Evolutionary conservation across 2,329 filamentous ascomycete species (phyloP), one percentile per base, ranked within the genome.

Genomic region (Colletotrichum navitas): DNA sequence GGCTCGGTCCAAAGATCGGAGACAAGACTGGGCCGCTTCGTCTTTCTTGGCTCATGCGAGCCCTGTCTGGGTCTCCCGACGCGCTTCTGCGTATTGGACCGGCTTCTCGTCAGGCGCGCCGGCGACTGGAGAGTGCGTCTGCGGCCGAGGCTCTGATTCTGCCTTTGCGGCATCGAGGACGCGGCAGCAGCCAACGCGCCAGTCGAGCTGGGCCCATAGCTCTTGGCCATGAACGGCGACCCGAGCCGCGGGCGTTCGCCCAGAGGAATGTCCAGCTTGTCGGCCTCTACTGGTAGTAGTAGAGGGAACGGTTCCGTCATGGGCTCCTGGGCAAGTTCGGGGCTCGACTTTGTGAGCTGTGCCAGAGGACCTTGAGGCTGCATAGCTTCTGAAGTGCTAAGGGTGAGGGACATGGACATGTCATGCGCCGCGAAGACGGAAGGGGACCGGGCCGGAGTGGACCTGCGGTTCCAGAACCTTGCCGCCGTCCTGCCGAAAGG

Each of bases 341-440:
- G 74, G 5, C 77, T 79, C 3, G 86, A 86, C 65, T 81, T 81
- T n/a, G 88, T 86, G 52, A 92, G 83, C 74, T 88, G 87, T 2
- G 90, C 89, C 66, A 92, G 76, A 12, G 89, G 88, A 3, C 89
- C 90, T 64, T 88, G 82, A 0, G 86, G 87, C 74, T 91, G 87
- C 90, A 92, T 92, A 2, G 86, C 86, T 52, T 91, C 88, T 1
- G 90, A 86, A 1, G 90, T 92, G 80, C 88, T 90, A 39, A 91
- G 81, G 1, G 86, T 84, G 63, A 92, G 83, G 14, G 90, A 92
- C 76, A 91, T 81, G 52, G 86, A 85, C 85, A 92, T 90, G 73
- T 91, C 90, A 51, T 87, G 85, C 14, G 86, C 87, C 1, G 85
- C 88, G 77, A 92, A 92, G 14, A 87, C 80, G 1, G 85, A 85